phyloP scores from a whole-genome alignment of 768 basidiomycete genomes.

The Mycena leptocephala region DNA sequence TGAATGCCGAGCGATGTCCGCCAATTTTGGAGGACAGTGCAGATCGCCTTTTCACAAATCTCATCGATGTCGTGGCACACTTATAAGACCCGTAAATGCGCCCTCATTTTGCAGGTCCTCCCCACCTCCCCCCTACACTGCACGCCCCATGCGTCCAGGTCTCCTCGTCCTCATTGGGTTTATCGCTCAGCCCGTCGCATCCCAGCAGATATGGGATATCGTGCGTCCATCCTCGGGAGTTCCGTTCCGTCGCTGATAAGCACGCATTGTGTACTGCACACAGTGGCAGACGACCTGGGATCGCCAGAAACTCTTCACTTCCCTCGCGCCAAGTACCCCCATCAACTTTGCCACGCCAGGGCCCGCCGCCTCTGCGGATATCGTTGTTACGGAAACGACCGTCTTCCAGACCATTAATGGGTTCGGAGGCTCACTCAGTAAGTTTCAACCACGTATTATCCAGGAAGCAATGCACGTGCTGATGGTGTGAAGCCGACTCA shows the following conservation, averaged over 20 bases:
- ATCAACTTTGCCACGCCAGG: conserved; percentile 75
- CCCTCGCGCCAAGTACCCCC: conserved; percentile 59
- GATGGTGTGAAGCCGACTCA: conserved; percentile 71
- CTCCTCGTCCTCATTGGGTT: background rate
- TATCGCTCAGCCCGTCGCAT: conserved; percentile 44
- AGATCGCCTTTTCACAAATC: conserved; percentile 7
- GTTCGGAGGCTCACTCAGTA: conserved; percentile 71
- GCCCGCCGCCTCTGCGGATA: conserved; percentile 72
- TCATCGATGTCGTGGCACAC: background rate
- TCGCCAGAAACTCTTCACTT: conserved; percentile 66
- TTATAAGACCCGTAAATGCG: background rate
- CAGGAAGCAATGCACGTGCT: background rate
- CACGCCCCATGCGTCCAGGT: background rate
- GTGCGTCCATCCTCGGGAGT: conserved; percentile 49
- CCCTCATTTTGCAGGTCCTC: background rate
- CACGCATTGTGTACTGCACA: background rate
- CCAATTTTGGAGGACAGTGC: background rate
- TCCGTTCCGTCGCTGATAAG: conserved; percentile 12
- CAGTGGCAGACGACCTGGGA: conserved; percentile 78
- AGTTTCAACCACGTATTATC: conserved; percentile 55
- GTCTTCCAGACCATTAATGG: conserved; percentile 77
- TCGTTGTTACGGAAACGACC: conserved; percentile 69
- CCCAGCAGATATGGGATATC: conserved; percentile 71
- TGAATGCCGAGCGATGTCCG: background rate
- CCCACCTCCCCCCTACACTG: background rate